Percentiles rank a stretch among this genome's conserved stretches.
Conservation (phyloP, 2,329 filamentous ascomycete species). For the Hymenoscyphus repandus region DNA sequence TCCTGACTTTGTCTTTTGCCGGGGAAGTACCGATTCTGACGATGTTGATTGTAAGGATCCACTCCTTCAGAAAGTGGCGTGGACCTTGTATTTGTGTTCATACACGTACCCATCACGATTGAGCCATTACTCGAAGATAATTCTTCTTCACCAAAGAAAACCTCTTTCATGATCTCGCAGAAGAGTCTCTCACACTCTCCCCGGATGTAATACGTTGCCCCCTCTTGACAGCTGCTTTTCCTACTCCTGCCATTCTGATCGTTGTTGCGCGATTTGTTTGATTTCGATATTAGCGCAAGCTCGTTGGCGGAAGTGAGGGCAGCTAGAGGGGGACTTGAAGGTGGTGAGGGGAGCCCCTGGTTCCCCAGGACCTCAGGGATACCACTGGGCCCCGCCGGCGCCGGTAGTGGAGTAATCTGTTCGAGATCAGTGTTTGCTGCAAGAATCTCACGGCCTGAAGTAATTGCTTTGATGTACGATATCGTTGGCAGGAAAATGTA, state of each 20-base stretch:
- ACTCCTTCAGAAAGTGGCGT: slow-evolving; percentile 29
- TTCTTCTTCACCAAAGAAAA: slow-evolving; percentile 96
- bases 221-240: slow-evolving; percentile 59
- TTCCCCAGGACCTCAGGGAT: slow-evolving; percentile 75
- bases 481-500: background rate
- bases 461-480: background rate
- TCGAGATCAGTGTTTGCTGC: background rate
- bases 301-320: slow-evolving; percentile 64
- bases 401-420: slow-evolving; percentile 84
- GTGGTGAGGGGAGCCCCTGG: slow-evolving; percentile 78
- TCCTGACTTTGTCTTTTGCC: slow-evolving; percentile 19
- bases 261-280: slow-evolving; percentile 28
- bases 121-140: slow-evolving; percentile 68
- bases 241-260: slow-evolving; percentile 21
- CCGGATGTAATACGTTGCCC: slow-evolving; percentile 94
- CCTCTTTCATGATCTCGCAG: slow-evolving; percentile 88
- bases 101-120: slow-evolving; percentile 70
- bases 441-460: background rate
- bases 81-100: slow-evolving; percentile 45
- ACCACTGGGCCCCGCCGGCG: slow-evolving; percentile 84
- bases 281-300: slow-evolving; percentile 57
- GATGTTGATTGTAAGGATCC: slow-evolving; percentile 13
- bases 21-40: slow-evolving; percentile 22
- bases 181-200: slow-evolving; percentile 99
- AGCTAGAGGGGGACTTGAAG: slow-evolving; percentile 84